Conservation (phyloP, 1,284 basidiomycete species). For the Trichosporon sp. region DNA sequence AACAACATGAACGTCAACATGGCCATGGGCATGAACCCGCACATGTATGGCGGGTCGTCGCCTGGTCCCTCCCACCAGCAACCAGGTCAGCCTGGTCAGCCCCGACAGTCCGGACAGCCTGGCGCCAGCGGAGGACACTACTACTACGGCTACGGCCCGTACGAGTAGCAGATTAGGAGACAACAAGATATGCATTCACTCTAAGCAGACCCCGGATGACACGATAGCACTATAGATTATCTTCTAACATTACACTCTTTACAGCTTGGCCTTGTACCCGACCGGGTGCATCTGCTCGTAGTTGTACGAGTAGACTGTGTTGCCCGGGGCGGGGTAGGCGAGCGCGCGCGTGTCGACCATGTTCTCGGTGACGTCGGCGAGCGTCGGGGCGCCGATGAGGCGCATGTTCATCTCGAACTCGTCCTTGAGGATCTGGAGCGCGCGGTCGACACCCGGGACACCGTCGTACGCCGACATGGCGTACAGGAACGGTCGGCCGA, state of each 20-base stretch:
- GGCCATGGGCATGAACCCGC: not conserved
- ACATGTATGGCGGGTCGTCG: constrained; percentile 3
- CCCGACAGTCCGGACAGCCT: not conserved
- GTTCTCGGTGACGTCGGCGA: constrained; percentile 75
- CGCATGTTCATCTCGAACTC: constrained; percentile 95
- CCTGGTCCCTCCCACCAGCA: constrained; percentile 8
- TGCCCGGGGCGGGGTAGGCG: constrained; percentile 65
- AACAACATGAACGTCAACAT: not conserved
- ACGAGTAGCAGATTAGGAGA: not conserved
- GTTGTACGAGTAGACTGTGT: constrained; percentile 73
- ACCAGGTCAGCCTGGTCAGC: not conserved
- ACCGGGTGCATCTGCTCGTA: constrained; percentile 50
- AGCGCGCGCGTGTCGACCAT: constrained; percentile 78
- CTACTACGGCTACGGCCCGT: constrained; percentile 1
- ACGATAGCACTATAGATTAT: not conserved
- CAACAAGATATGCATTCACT: constrained; percentile 15
- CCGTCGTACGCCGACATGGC: constrained; percentile 83
- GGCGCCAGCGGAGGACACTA: not conserved
- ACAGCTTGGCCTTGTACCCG: constrained; percentile 55
- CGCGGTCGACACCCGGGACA: constrained; percentile 72
- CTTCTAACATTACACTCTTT: not conserved
- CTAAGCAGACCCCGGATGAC: not conserved
- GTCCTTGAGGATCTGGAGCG: constrained; percentile 76
- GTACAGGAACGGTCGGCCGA: constrained; percentile 82
- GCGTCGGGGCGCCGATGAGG: constrained; percentile 75